Percentiles rank a stretch among this genome's conserved stretches.
Conservation (phyloP, 1,284 basidiomycete species). For the Ustilago loliicola region DNA sequence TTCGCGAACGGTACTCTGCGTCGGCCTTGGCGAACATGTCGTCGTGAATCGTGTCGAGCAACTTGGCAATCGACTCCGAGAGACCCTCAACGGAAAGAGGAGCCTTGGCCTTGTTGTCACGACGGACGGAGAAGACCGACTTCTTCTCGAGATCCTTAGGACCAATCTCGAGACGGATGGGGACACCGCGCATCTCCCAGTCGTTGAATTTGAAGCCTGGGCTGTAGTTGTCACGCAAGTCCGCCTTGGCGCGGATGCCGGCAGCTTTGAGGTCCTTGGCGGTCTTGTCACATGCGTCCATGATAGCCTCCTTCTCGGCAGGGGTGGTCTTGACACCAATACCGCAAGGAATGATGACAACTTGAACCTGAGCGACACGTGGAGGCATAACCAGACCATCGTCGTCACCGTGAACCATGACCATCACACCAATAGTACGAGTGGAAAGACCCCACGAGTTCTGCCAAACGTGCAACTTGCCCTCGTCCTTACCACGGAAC, state of each 20-base stretch:
- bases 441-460: slow-evolving; percentile 99
- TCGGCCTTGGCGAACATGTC: slow-evolving; percentile 90
- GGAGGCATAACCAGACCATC: slow-evolving; percentile 96
- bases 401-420: slow-evolving; percentile 99
- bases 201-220: slow-evolving; percentile 99
- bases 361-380: slow-evolving; percentile 91
- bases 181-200: slow-evolving; percentile 93
- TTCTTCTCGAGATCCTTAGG: slow-evolving; percentile 89
- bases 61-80: slow-evolving; percentile 59
- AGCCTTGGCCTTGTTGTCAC: slow-evolving; percentile 79
- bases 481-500: slow-evolving; percentile 64
- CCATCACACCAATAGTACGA: slow-evolving; percentile 97
- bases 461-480: slow-evolving; percentile 90
- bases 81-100: slow-evolving; percentile 48
- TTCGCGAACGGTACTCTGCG: slow-evolving; percentile 79
- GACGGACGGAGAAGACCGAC: slow-evolving; percentile 86
- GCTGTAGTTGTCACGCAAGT: slow-evolving; percentile 93
- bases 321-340: slow-evolving; percentile 75
- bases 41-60: slow-evolving; percentile 87
- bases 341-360: slow-evolving; percentile 91
- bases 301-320: slow-evolving; percentile 78
- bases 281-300: slow-evolving; percentile 78
- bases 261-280: slow-evolving; percentile 74
- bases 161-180: slow-evolving; percentile 94
- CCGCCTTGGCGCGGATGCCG: slow-evolving; percentile 87